Evolutionary conservation across 805 yeast species (phyloP), one percentile per base, ranked within the genome.

Genomic region (Zygosaccharomyces lentus): DNA sequence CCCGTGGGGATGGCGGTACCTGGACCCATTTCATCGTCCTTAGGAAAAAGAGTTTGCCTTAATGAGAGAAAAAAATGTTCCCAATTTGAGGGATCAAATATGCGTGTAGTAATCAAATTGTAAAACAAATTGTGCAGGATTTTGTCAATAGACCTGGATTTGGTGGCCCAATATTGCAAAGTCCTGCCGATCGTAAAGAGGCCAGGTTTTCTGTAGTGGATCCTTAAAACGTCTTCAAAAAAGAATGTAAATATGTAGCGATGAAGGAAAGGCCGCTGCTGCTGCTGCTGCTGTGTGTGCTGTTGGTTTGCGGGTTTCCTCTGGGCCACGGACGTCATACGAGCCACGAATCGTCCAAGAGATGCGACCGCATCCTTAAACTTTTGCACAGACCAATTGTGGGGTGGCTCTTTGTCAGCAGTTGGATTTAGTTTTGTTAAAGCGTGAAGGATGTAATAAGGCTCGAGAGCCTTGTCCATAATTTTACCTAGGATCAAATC

Each of bases 21-120:
- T 3, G 76, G 75, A 0, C 81, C 81, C 74, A 77, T 70, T n/a
- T 58, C 57, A 12, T 70, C 74, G 55, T 77, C 78, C 21, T 59
- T 61, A 2, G 81, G 80, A 48, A 76, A 77, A n/a, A 76, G 50
- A 25, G 63, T 57, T 25, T 61, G 58, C 43, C 80, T 58, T 2
- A 68, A 50, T 10, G 31, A 23, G 26, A 30, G 15, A 17, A 43
- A 23, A 7, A 46, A n/a, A 9, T 27, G 37, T 26, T 45, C 34
- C 16, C 34, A 32, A 17, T 10, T 29, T 9, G 30, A 23, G 9
- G 39, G 39, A 2, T 35, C 42, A n/a, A 27, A 15, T 12, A 46
- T 24, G 6, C 34, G 36, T 9, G 36, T 23, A 16, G 41, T 29
- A 32, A 49, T 10, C 7, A 43, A 19, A 35, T 51, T 49, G 21